Conservation (phyloP, 805 yeast genomes). For the Candida endomychidarum region DNA sequence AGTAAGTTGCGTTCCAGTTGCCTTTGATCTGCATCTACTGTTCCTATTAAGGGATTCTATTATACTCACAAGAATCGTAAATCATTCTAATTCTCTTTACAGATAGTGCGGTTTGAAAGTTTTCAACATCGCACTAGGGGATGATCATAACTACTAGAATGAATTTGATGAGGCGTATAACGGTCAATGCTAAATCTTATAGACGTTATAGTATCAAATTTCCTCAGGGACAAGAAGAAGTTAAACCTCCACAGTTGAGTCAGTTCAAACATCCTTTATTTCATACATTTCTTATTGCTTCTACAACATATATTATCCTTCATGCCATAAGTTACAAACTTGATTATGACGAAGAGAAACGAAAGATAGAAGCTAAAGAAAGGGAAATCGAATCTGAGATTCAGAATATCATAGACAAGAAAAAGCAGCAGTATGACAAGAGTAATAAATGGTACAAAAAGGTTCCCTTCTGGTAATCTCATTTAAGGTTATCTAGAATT, state of each 20-base stretch:
- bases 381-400: constrained; percentile 23
- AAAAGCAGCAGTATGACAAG: constrained; percentile 19
- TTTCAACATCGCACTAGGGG: too few relatives aligned
- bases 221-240: neutral
- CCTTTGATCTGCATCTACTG: too few relatives aligned
- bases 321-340: constrained; percentile 33
- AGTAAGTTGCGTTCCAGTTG: too few relatives aligned
- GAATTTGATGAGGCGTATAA: too few relatives aligned
- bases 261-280: constrained; percentile 39
- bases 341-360: constrained; percentile 28
- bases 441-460: constrained; percentile 15
- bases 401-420: constrained; percentile 30
- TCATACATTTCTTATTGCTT: constrained; percentile 40
- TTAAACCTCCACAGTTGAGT: constrained; percentile 29
- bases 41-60: too few relatives aligned
- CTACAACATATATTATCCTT: constrained; percentile 36
- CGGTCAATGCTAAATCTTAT: too few relatives aligned
- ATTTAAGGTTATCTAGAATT: too few relatives aligned
- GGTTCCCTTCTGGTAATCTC: constrained; percentile 4
- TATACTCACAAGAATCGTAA: too few relatives aligned
- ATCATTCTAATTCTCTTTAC: too few relatives aligned
- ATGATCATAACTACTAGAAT: too few relatives aligned
- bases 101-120: too few relatives aligned
- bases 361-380: constrained; percentile 18
- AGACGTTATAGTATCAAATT: constrained; percentile 5